Evolutionary conservation across 2,329 filamentous ascomycete species (phyloP).

Genomic region (Aspergillus sp.): DNA sequence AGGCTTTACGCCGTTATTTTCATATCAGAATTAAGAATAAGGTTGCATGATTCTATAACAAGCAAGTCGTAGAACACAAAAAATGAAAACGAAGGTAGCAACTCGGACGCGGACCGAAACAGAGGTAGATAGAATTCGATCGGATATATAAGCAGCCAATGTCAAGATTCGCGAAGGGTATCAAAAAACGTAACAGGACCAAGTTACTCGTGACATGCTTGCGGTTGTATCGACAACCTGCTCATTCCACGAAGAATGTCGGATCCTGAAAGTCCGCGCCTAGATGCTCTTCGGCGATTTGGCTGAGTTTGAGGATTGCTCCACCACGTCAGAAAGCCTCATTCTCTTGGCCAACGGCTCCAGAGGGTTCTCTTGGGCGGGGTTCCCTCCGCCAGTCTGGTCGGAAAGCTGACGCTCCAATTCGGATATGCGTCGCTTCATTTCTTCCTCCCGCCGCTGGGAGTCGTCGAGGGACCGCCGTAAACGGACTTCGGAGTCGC

Average conservation of each 20-base stretch:
- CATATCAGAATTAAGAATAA: constrained; percentile 11
- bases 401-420: constrained; percentile 59
- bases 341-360: constrained; percentile 58
- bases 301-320: constrained; percentile 37
- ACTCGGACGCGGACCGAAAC: constrained; percentile 8
- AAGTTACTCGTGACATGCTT: constrained; percentile 24
- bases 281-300: constrained; percentile 39
- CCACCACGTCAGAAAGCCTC: constrained; percentile 56
- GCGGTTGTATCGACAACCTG: constrained; percentile 9
- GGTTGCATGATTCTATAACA: constrained; percentile 9
- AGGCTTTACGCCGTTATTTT: constrained; percentile 2
- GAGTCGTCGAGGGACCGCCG: constrained; percentile 71
- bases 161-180: constrained; percentile 39
- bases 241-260: constrained; percentile 8
- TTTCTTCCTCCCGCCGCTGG: constrained; percentile 73
- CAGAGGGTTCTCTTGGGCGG: constrained; percentile 29
- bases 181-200: constrained; percentile 37
- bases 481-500: constrained; percentile 56
- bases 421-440: constrained; percentile 81
- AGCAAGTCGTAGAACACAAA: constrained; percentile 6
- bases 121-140: constrained; percentile 9
- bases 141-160: constrained; percentile 34
- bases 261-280: constrained; percentile 10
- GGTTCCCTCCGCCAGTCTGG: constrained; percentile 18
- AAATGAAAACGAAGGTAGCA: not conserved